phyloP scores from a whole-genome alignment of 176 grass and related monocot species.

The Hordeum vulgare region DNA sequence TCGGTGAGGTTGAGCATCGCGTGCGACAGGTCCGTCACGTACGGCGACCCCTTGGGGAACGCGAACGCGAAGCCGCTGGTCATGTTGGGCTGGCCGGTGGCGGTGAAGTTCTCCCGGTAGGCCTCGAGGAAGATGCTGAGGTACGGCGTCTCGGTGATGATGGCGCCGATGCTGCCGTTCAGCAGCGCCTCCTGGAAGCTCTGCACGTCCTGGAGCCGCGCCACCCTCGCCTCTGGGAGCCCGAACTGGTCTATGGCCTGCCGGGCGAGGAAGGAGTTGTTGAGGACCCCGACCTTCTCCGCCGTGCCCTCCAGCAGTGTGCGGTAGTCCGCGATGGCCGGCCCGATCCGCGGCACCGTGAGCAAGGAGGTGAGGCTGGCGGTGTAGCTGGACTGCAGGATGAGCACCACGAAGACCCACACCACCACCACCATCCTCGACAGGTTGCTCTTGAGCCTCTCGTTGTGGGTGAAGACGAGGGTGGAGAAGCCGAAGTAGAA shows the following conservation, averaged over 20 bases:
- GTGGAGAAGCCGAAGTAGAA: constrained; percentile 66
- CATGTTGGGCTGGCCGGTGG: constrained; percentile 25
- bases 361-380: constrained; percentile 77
- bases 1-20: constrained; percentile 71
- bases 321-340: constrained; percentile 21
- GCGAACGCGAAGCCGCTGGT: constrained; percentile 70
- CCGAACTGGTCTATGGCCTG: constrained; percentile 15
- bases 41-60: constrained; percentile 51
- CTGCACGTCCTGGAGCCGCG: neutral
- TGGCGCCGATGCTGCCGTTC: constrained; percentile 35
- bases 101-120: constrained; percentile 41
- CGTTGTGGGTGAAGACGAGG: constrained; percentile 52
- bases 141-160: constrained; percentile 67
- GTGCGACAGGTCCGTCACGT: constrained; percentile 53
- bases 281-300: constrained; percentile 43
- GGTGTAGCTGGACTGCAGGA: constrained; percentile 74
- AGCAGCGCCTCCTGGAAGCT: constrained; percentile 35
- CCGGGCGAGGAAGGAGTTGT: constrained; percentile 39
- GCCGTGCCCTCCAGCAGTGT: constrained; percentile 17
- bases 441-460: constrained; percentile 51
- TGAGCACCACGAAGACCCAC: constrained; percentile 75
- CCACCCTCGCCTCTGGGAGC: constrained; percentile 30
- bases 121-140: constrained; percentile 43
- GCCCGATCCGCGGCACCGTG: constrained; percentile 48
- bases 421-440: constrained; percentile 46